These are phyloP conservation scores for Seiridium unicorne DNA, from an alignment of 2,329 filamentous ascomycete species.

Conservation along the genomic window DNA sequence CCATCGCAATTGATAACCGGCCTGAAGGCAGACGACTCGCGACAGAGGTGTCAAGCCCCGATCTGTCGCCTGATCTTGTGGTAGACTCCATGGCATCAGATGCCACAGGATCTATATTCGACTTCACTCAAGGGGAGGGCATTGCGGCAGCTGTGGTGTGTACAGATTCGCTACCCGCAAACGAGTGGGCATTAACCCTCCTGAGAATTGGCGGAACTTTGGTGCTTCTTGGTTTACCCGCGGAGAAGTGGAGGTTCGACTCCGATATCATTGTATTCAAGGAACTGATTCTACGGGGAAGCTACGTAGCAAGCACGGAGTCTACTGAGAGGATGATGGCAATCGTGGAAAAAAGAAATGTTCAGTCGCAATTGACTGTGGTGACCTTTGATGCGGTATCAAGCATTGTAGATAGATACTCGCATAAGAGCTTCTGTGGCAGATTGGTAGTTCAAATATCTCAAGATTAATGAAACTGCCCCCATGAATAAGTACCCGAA, in stretches of 20 bases:
- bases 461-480: not conserved
- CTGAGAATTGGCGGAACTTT: slow-evolving; percentile 27
- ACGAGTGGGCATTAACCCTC: slow-evolving; percentile 25
- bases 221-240: slow-evolving; percentile 28
- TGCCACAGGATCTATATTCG: slow-evolving; percentile 17
- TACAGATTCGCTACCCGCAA: slow-evolving; percentile 28
- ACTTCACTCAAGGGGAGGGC: slow-evolving; percentile 28
- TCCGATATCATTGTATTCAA: slow-evolving; percentile 25
- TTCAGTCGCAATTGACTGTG: slow-evolving; percentile 25
- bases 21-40: slow-evolving; percentile 26
- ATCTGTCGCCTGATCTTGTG: slow-evolving; percentile 24
- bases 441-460: slow-evolving; percentile 26
- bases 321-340: slow-evolving; percentile 29
- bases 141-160: slow-evolving; percentile 29
- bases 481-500: not conserved
- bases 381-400: slow-evolving; percentile 25
- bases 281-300: slow-evolving; percentile 28
- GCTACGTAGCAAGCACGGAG: slow-evolving; percentile 28
- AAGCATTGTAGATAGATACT: slow-evolving; percentile 23
- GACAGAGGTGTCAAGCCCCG: slow-evolving; percentile 17
- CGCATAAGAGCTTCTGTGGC: slow-evolving; percentile 24
- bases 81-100: slow-evolving; percentile 21
- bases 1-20: slow-evolving; percentile 33
- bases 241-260: slow-evolving; percentile 30
- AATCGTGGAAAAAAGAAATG: slow-evolving; percentile 19